A percentile compares a stretch with the other conserved stretches of the same genome.
Conservation (phyloP, 345 rosid genomes). For the Populus simonii region DNA sequence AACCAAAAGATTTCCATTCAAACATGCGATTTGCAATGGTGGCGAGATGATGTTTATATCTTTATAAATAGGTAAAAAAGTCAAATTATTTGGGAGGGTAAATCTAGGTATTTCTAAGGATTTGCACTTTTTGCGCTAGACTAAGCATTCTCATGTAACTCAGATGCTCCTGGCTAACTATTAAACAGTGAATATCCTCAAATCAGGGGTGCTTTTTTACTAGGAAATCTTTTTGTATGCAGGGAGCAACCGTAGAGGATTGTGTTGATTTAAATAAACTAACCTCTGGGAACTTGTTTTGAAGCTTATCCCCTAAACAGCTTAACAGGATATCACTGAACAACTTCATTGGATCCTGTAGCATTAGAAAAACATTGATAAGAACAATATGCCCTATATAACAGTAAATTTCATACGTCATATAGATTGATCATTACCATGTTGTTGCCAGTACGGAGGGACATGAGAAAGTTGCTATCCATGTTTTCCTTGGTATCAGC, state of each 20-base stretch:
- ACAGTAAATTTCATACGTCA: not conserved
- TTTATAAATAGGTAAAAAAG: no score
- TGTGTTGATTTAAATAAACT: conserved; percentile 9
- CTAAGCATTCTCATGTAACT: not conserved
- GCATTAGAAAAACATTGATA: not conserved
- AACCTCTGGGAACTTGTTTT: conserved; percentile 50
- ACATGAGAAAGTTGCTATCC: conserved; percentile 40
- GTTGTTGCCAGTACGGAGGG: conserved; percentile 36
- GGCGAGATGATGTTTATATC: no score
- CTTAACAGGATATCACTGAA: conserved; percentile 49
- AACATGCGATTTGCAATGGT: no score
- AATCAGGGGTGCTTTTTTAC: not conserved
- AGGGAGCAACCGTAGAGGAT: not conserved
- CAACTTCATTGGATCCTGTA: conserved; percentile 49
- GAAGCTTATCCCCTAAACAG: conserved; percentile 36
- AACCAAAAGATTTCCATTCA: not conserved
- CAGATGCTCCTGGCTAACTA: no score
- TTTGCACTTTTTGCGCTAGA: not conserved
- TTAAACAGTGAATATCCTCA: no score
- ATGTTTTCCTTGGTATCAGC: conserved; percentile 67
- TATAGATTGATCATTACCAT: conserved; percentile 34
- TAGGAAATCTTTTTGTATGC: not conserved
- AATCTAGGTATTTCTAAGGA: no score
- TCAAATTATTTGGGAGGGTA: no score
- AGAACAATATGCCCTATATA: not conserved